Base-by-base conservation (phyloP, 768 basidiomycete species). In the Leccinum rimulosum region DNA sequence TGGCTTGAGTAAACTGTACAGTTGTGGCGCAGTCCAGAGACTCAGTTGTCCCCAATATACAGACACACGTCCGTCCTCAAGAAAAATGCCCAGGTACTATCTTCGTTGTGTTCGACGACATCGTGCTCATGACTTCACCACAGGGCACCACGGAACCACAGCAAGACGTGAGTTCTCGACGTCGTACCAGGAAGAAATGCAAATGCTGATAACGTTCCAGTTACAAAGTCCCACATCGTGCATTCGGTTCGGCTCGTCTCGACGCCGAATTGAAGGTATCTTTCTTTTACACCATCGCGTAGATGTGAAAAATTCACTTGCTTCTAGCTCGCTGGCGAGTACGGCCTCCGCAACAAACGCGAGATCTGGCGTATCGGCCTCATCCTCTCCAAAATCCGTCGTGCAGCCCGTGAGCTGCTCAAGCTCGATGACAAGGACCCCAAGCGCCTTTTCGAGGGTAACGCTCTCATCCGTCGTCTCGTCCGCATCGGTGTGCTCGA, bases 331-430 rank as follows among this genome's bases (percentile, higher is more conserved):
- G 96, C 95, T 55, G 96, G 97, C 79, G 97, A 99, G 81, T 98
- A 95, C 83, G 97, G 97, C 76, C 93, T 98, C 75, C 92, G 95
- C 77, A 98, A 98, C 91, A 99, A 99, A 85, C 91, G 96, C 75
- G 97, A 99, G 82, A 97, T 98, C 82, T 99, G 96, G 97, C 93
- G 97, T 73, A 98, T 99, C 77, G 87, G 93, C 75, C 89, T 99
- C 72, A 88, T 87, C 76, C 89, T 99, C 56, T 99, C 97, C 72
- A 98, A 99, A 85, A 99, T 99, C 75, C 96, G 97, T 83, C 95
- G 97, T 89, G 97, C 97, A 64, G 97, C 97, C 66, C 96, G 97
- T 89, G 97, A 99, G 82, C 91, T 99, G 64, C 90, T 99, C 80
- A 99, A 99, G 74, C 94, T 99, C 80, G 97, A 99, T 67, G 90